These are phyloP conservation scores for Xylariaceae sp. DNA, from an alignment of 2,329 filamentous ascomycete species.

Conservation along the genomic window DNA sequence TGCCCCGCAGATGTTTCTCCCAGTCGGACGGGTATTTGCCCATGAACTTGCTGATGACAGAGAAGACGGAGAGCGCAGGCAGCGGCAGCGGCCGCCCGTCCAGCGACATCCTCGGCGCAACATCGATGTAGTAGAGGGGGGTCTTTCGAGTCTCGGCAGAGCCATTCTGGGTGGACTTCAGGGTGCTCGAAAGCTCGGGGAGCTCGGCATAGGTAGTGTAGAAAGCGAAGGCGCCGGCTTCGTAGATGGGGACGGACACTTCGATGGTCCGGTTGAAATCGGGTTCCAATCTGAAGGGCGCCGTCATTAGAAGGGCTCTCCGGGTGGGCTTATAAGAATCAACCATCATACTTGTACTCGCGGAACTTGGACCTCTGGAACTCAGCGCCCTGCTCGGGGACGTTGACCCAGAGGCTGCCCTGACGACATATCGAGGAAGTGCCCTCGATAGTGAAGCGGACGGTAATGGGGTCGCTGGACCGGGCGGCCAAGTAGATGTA, in stretches of 20 bases:
- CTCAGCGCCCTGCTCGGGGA: conserved; percentile 65
- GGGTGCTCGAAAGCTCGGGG: conserved; percentile 61
- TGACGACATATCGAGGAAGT: conserved; percentile 92
- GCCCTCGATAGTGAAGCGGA: conserved; percentile 88
- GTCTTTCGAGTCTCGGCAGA: conserved; percentile 57
- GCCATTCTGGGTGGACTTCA: conserved; percentile 37
- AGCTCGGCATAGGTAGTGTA: conserved; percentile 89
- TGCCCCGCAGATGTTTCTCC: conserved; percentile 81
- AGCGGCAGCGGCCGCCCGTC: conserved; percentile 70
- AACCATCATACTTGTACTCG: conserved; percentile 70
- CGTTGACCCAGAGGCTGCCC: conserved; percentile 94
- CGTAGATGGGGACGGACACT: conserved; percentile 78
- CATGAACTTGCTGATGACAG: conserved; percentile 96
- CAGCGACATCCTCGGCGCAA: conserved; percentile 72
- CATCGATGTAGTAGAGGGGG: conserved; percentile 83
- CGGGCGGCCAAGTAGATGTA: conserved; percentile 85
- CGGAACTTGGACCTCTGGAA: conserved; percentile 76
- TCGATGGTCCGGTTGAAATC: conserved; percentile 90
- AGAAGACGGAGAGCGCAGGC: conserved; percentile 84
- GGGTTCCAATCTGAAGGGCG: conserved; percentile 61
- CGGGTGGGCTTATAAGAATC: not conserved
- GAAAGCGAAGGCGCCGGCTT: conserved; percentile 84
- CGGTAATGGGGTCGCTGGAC: conserved; percentile 64
- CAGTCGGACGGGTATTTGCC: conserved; percentile 84
- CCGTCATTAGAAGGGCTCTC: conserved; percentile 4